Conservation (phyloP, 805 yeast species). For the Jamesozyma lodderae region DNA sequence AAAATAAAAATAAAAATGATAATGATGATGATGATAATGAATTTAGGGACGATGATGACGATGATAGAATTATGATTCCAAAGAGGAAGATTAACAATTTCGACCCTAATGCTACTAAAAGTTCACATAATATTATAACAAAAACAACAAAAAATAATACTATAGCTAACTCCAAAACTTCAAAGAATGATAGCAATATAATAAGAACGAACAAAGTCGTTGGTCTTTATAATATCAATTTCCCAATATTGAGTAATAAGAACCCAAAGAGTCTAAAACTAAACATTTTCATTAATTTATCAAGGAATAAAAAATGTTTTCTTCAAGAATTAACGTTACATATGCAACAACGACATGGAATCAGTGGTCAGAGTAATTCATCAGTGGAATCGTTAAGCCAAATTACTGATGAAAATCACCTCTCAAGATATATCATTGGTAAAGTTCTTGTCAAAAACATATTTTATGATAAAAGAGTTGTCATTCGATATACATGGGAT, state of each 20-base stretch:
- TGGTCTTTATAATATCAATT: slow-evolving; percentile 22
- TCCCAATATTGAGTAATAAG: slow-evolving; percentile 23
- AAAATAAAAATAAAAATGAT: neutral
- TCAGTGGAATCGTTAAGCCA: neutral
- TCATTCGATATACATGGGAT: slow-evolving; percentile 68
- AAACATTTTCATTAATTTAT: slow-evolving; percentile 24
- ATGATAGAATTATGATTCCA: too few species aligned
- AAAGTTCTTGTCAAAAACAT: slow-evolving; percentile 72
- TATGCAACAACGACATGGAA: slow-evolving; percentile 7
- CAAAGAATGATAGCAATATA: neutral
- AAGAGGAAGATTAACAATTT: neutral
- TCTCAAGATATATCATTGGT: slow-evolving; percentile 43
- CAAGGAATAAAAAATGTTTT: slow-evolving; percentile 19
- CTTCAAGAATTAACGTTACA: slow-evolving; percentile 19
- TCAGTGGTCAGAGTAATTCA: slow-evolving; percentile 1
- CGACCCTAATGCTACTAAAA: too few species aligned
- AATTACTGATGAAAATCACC: neutral
- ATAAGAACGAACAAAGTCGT: slow-evolving; percentile 10
- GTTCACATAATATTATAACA: neutral
- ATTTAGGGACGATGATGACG: neutral
- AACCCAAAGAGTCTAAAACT: slow-evolving; percentile 23
- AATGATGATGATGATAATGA: neutral
- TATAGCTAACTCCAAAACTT: neutral
- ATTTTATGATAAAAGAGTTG: slow-evolving; percentile 57
- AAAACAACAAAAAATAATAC: neutral